These are phyloP conservation scores for Cladophialophora psammophila DNA, from an alignment of 2,329 filamentous ascomycete genomes.

Conservation along the genomic window DNA sequence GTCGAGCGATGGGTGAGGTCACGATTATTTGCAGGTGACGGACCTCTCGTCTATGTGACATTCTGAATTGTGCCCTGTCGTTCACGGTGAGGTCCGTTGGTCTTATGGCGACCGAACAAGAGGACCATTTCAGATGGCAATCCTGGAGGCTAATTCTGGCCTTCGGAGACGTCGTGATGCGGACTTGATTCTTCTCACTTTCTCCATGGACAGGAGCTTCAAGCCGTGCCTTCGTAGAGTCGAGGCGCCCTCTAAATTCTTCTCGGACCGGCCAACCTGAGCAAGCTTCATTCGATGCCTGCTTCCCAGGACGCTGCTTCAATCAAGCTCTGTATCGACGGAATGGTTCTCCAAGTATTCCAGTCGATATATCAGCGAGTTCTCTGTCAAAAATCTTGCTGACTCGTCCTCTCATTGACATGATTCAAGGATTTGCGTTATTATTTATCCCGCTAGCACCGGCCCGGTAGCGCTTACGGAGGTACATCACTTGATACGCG, in stretches of 20 bases:
- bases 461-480: background rate
- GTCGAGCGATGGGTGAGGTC: conserved; percentile 51
- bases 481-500: background rate
- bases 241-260: background rate
- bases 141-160: background rate
- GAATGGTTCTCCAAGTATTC: background rate
- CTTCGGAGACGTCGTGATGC: background rate
- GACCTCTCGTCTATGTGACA: conserved; percentile 33
- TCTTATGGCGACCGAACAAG: background rate
- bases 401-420: background rate
- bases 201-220: background rate
- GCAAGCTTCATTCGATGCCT: background rate
- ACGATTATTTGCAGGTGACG: conserved; percentile 61
- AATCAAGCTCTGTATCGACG: background rate
- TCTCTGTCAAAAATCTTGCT: background rate
- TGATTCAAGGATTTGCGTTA: background rate
- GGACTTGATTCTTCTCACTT: background rate
- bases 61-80: background rate
- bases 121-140: background rate
- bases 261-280: background rate
- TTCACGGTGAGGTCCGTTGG: background rate
- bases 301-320: background rate
- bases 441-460: background rate
- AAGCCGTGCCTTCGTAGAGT: background rate
- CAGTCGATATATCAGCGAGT: background rate